A percentile compares a stretch with the other conserved stretches of the same genome.
phyloP scores from a whole-genome alignment of 805 yeast species.

The Zygosaccharomyces pseudorouxii region DNA sequence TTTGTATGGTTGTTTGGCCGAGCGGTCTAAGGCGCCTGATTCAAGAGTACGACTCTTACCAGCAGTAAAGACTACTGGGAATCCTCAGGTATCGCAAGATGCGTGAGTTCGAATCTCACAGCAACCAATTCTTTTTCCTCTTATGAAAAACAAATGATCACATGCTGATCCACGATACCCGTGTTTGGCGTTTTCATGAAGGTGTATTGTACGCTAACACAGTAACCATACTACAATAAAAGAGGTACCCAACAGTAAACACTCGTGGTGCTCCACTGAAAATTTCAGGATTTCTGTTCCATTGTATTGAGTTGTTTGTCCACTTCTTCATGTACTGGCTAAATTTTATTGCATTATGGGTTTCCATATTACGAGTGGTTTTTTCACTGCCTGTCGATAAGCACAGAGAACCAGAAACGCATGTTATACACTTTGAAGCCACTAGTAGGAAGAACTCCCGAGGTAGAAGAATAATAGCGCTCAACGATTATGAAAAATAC shows the following conservation, averaged over 20 bases:
- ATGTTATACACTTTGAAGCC: constrained; percentile 15
- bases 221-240: not conserved
- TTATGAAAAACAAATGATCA: not conserved
- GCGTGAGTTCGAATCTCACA: constrained; percentile 33
- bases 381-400: not conserved
- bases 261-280: not conserved
- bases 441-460: constrained; percentile 9
- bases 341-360: not conserved
- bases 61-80: constrained; percentile 14
- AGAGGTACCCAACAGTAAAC: not conserved
- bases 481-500: constrained; percentile 20
- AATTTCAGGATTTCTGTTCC: not conserved
- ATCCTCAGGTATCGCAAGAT: constrained; percentile 31
- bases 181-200: not conserved
- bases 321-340: not conserved
- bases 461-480: constrained; percentile 22
- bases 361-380: not conserved
- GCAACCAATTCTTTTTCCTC: constrained; percentile 23
- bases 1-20: constrained; percentile 34
- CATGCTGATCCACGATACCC: not conserved
- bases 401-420: not conserved
- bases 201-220: not conserved
- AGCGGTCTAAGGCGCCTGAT: constrained; percentile 34
- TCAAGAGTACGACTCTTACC: constrained; percentile 26
- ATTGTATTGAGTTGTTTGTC: not conserved